Conservation (phyloP, 2,329 filamentous ascomycete species). For the Ophioceras dolichostomum region DNA sequence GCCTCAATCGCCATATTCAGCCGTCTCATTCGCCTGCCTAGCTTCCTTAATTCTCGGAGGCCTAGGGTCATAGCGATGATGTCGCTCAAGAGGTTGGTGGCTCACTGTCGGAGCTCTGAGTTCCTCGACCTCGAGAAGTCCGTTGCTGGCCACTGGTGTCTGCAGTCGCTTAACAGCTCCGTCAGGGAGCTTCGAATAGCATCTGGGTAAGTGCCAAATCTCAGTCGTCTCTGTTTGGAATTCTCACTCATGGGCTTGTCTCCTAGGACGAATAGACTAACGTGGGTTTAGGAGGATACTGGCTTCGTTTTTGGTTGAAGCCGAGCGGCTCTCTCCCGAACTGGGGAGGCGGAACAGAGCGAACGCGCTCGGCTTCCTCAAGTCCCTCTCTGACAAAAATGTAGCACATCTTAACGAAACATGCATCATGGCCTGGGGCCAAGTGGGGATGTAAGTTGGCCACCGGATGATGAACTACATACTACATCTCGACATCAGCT, state of each 20-base stretch:
- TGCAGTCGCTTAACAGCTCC: constrained; percentile 73
- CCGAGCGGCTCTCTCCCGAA: background rate
- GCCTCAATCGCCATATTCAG: constrained; percentile 30
- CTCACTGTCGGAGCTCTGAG: constrained; percentile 47
- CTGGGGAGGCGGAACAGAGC: constrained; percentile 50
- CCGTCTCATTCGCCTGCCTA: constrained; percentile 28
- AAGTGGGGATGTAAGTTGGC: constrained; percentile 52
- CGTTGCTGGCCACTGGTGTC: constrained; percentile 63
- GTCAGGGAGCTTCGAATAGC: constrained; percentile 74
- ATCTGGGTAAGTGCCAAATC: constrained; percentile 57
- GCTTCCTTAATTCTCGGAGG: constrained; percentile 41
- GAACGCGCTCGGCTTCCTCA: constrained; percentile 58
- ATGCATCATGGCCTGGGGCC: constrained; percentile 75
- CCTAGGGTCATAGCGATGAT: constrained; percentile 61
- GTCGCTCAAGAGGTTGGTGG: constrained; percentile 54
- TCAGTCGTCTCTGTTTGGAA: no score
- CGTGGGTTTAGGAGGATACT: constrained; percentile 3
- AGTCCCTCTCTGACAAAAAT: constrained; percentile 57
- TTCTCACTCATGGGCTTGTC: no score
- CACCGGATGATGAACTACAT: constrained; percentile 1
- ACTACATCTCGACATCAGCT: no score
- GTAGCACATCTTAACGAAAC: constrained; percentile 64
- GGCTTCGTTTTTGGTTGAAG: constrained; percentile 41
- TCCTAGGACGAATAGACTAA: no score
- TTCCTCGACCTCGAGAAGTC: constrained; percentile 59